These are phyloP conservation scores for Wallacemonas rigidus DNA, from an alignment of 208 protist genomes.

Conservation along the genomic window DNA sequence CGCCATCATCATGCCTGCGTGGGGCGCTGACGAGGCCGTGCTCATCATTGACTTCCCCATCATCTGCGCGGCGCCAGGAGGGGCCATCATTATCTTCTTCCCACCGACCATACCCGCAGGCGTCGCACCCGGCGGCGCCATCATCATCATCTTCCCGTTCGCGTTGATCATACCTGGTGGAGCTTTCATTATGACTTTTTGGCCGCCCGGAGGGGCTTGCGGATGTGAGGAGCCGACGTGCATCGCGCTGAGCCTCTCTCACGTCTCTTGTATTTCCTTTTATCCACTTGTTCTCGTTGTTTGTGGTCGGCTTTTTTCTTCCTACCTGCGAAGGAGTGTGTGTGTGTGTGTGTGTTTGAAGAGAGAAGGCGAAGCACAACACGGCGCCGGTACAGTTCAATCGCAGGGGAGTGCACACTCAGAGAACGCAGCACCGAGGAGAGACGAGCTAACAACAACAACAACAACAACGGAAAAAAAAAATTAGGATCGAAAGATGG, in stretches of 20 bases:
- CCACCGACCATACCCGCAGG: constrained; percentile 3
- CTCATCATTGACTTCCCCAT: constrained; percentile 17
- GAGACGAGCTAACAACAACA: too few species aligned
- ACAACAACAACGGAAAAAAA: not conserved
- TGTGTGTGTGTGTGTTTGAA: not conserved
- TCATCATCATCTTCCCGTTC: constrained; percentile 16
- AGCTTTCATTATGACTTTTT: constrained; percentile 11
- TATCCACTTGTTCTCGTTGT: not conserved
- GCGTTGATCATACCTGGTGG: not conserved
- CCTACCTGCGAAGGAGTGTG: too few species aligned
- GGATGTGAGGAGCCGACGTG: not conserved
- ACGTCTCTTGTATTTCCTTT: constrained; percentile 6
- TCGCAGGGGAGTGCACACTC: too few species aligned
- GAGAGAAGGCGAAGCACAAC: not conserved
- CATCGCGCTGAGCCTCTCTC: constrained; percentile 8
- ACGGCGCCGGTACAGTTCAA: too few species aligned
- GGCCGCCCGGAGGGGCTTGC: not conserved
- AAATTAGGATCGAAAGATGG: not conserved
- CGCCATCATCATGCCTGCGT: not conserved
- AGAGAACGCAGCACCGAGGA: too few species aligned
- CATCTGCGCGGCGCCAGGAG: constrained; percentile 16
- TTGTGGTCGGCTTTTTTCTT: not conserved
- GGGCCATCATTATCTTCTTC: constrained; percentile 23
- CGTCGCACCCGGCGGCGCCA: constrained; percentile 13
- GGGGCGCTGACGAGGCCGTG: not conserved